Conservation (phyloP, 352 stramenopile genomes). For the Phytophthora pluvialis region DNA sequence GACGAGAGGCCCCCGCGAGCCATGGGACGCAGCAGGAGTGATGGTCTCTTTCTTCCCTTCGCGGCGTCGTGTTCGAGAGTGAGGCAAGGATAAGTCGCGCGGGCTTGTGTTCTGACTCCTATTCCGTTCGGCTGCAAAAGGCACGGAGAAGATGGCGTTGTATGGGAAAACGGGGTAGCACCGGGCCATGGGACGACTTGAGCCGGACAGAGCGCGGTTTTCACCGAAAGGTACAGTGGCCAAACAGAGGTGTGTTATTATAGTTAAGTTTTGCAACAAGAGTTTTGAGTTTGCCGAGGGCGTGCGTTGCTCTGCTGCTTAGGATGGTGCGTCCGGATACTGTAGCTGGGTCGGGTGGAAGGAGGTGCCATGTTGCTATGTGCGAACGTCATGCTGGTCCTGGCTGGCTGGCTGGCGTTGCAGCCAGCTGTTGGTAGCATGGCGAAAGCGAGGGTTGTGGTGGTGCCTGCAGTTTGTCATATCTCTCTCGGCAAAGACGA, state of each 20-base stretch:
- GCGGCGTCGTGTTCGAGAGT: conserved; percentile 35
- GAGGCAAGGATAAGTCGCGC: conserved; percentile 5
- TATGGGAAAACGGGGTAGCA: not conserved
- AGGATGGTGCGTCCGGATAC: not conserved
- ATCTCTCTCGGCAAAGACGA: conserved; percentile 3
- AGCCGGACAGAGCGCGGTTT: conserved; percentile 6
- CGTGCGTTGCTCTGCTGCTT: too few species aligned
- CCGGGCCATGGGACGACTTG: conserved; percentile 1
- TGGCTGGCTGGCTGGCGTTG: conserved; percentile 4
- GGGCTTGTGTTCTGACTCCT: conserved; percentile 24
- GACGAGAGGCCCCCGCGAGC: conserved; percentile 29
- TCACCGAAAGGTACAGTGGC: conserved; percentile 7
- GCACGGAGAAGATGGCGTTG: conserved; percentile 11
- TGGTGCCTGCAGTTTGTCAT: conserved; percentile 17
- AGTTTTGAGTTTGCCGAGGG: too few species aligned
- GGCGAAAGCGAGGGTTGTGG: conserved; percentile 20
- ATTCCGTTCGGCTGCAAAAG: conserved; percentile 12
- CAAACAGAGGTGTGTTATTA: too few species aligned
- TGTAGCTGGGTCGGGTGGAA: not conserved
- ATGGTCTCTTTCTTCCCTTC: conserved; percentile 18
- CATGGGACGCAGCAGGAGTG: conserved; percentile 18
- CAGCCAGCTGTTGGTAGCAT: conserved; percentile 10
- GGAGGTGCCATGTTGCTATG: not conserved
- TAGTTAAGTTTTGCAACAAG: too few species aligned
- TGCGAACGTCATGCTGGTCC: conserved; percentile 15